phyloP scores from a whole-genome alignment of 306 rosid species.

The Biancaea sappan region DNA sequence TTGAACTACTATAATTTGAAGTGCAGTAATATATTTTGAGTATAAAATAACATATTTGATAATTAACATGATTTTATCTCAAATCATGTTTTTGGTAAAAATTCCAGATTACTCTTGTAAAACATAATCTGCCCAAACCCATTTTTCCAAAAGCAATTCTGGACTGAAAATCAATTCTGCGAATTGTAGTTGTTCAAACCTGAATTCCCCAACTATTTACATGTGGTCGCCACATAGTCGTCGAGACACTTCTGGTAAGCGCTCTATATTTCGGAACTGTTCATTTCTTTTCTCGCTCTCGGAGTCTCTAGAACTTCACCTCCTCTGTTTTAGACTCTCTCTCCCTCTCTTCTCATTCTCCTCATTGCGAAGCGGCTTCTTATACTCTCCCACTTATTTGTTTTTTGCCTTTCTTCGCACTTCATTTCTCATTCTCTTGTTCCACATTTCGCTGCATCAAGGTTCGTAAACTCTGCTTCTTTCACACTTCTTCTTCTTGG shows the following conservation, averaged over 20 bases:
- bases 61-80: no score
- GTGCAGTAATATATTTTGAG: no score
- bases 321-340: slow-evolving; percentile 20
- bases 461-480: slow-evolving; percentile 1
- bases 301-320: slow-evolving; percentile 44
- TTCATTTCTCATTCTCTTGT: background rate
- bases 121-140: no score
- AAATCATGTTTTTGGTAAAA: no score
- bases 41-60: no score
- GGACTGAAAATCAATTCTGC: no score
- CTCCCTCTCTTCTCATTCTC: background rate
- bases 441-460: background rate
- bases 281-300: slow-evolving; percentile 15
- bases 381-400: background rate
- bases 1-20: no score
- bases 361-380: slow-evolving; percentile 5
- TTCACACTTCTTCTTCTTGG: no score
- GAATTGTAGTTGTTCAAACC: no score
- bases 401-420: background rate
- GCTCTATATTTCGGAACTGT: background rate
- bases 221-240: background rate
- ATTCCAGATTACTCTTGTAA: no score
- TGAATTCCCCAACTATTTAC: no score
- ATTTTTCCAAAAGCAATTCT: no score
- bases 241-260: background rate